Conservation (phyloP, 345 rosid species). For the Moricandia arvensis region DNA sequence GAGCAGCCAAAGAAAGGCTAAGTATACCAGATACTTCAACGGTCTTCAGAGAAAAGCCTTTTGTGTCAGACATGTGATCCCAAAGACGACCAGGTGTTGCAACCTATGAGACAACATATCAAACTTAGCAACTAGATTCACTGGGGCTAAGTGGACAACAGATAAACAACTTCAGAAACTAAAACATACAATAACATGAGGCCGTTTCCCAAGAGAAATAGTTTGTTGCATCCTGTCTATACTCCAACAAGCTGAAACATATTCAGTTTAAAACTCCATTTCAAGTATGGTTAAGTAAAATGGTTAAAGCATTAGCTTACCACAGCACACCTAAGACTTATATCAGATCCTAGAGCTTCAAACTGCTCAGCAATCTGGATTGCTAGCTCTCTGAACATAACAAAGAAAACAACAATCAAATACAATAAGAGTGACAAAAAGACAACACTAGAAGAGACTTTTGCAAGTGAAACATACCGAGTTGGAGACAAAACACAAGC, state of each 20-base stretch:
- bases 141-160: not conserved
- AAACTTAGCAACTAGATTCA: no score
- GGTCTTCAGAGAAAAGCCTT: conserved; percentile 82
- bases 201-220: conserved; percentile 70
- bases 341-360: conserved; percentile 81
- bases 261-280: not conserved
- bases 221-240: conserved; percentile 84
- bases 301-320: conserved; percentile 43
- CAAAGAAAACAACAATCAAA: not conserved
- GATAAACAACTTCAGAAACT: not conserved
- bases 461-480: conserved; percentile 41
- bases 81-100: conserved; percentile 92
- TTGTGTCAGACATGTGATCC: conserved; percentile 85
- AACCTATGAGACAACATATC: conserved; percentile 59
- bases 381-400: conserved; percentile 69
- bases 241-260: conserved; percentile 80
- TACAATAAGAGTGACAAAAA: not conserved
- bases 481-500: conserved; percentile 97
- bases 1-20: conserved; percentile 14
- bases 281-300: no score
- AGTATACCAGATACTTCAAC: conserved; percentile 73
- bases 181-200: conserved; percentile 69
- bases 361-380: conserved; percentile 97
- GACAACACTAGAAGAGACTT: conserved; percentile 12
- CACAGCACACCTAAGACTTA: conserved; percentile 81